Evolutionary conservation across 2,329 filamentous ascomycete genomes (phyloP), one percentile per base, ranked within the genome.

Genomic region (Periglandula ipomoeae): DNA sequence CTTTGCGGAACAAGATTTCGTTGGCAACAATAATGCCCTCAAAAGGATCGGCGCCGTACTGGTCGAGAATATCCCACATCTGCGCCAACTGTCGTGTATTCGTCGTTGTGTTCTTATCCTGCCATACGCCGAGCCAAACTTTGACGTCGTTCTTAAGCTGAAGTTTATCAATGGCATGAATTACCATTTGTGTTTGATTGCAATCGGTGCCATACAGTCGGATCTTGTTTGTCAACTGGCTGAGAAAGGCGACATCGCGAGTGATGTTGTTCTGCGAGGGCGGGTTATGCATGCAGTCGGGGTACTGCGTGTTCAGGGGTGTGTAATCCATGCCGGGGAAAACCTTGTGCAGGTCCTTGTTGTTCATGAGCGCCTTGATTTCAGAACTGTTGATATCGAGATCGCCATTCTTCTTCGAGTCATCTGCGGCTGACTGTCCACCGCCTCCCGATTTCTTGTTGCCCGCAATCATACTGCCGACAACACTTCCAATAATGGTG

Each of bases 241-340:
- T 89, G 46, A 97, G 80, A 9, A 96, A 84, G 1, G 93, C 91
- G 50, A 96, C 72, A 63, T 97, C 91, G 47, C 88, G 82, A 0
- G 93, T 97, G 55, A 97, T 76, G 63, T 97, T 96, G 70, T 97
- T 95, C 63, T 96, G 91, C 30, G 84, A 90, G 0, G 91, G 86
- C 1, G 87, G 87, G 56, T 84, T 78, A 48, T 76, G 70, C 27
- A 90, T 55, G 66, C 91, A 97, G 35, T 84, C 83, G 3, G 91
- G 91, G 58, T 91, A 96, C 65, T 96, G 90, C 0, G 88, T 82
- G 62, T 94, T 89, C 65, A 93, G 78, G 0, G 91, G 89, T 0
- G 91, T 97, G 64, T 97, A 97, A 67, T 96, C 91, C 69, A 97
- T 87, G 23, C 89, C 91, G 0, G 89, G 87, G 65, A 97, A 97